These are phyloP conservation scores for Tetrahymena elliotti DNA, from an alignment of 73 alveolate species.

Conservation along the genomic window DNA sequence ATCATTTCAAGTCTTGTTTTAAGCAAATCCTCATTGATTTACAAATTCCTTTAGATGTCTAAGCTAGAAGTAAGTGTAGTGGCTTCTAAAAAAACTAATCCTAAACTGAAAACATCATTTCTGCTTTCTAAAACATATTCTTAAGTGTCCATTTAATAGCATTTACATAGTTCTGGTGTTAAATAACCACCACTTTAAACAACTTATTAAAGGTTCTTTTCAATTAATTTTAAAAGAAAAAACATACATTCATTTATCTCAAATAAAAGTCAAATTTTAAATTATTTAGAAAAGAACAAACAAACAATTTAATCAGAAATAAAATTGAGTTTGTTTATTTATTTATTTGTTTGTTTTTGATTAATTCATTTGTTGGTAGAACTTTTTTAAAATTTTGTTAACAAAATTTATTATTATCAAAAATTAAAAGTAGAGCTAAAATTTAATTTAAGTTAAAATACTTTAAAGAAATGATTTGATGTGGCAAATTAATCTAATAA, in stretches of 20 bases:
- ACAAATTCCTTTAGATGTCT: background rate
- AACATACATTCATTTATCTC: background rate
- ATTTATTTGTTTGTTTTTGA: too few relatives aligned
- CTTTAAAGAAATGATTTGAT: background rate
- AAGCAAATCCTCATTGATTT: background rate
- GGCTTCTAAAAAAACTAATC: background rate
- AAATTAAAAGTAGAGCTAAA: background rate
- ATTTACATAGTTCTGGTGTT: background rate
- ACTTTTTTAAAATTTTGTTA: background rate
- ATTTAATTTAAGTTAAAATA: background rate
- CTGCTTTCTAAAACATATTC: background rate
- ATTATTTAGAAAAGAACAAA: too few relatives aligned
- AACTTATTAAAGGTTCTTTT: background rate
- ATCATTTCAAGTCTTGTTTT: background rate
- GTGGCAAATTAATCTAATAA: background rate
- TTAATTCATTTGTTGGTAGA: too few relatives aligned
- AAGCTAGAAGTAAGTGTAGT: background rate
- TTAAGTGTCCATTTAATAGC: background rate
- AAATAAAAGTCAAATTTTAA: too few relatives aligned
- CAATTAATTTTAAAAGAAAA: background rate
- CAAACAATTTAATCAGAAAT: background rate
- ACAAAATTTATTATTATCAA: background rate
- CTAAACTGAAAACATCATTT: background rate
- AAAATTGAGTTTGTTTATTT: background rate
- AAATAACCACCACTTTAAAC: background rate